Evolutionary conservation across 257 asterid genomes (phyloP).

Genomic region (Solanum pennellii): DNA sequence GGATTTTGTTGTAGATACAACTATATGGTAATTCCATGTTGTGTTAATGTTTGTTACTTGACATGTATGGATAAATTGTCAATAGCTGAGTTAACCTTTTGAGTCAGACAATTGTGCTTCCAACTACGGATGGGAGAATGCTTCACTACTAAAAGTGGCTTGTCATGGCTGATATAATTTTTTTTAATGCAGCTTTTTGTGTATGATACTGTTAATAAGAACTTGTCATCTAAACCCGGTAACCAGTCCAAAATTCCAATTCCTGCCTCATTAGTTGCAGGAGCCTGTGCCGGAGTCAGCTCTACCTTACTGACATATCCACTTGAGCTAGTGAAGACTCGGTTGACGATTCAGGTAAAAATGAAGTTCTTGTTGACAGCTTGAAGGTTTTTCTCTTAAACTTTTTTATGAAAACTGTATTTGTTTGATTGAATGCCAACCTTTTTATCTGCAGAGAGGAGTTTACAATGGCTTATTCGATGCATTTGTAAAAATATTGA

Average conservation of each 20-base stretch:
- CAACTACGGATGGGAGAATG: not conserved
- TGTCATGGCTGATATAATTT: not conserved
- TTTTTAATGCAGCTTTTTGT: constrained; percentile 51
- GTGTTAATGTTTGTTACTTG: not conserved
- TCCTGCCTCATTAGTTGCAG: constrained; percentile 83
- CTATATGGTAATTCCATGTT: not conserved
- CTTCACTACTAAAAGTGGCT: not conserved
- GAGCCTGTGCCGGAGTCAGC: constrained; percentile 96
- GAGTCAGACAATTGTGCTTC: not conserved
- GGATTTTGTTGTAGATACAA: not conserved
- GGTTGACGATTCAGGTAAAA: constrained; percentile 81
- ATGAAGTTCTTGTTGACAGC: not conserved
- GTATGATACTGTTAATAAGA: constrained; percentile 83
- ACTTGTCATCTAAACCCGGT: constrained; percentile 59
- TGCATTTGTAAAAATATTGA: constrained; percentile 69
- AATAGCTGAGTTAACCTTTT: not conserved
- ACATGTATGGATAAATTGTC: not conserved
- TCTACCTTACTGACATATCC: constrained; percentile 90
- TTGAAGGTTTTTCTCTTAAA: not conserved
- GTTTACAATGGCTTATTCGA: constrained; percentile 66
- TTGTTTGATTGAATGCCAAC: not conserved
- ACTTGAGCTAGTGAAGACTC: constrained; percentile 88
- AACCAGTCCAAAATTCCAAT: constrained; percentile 48
- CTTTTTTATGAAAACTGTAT: not conserved
- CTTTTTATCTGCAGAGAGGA: constrained; percentile 41